Evolutionary conservation across 768 basidiomycete genomes (phyloP).

Genomic region (Suillus discolor): DNA sequence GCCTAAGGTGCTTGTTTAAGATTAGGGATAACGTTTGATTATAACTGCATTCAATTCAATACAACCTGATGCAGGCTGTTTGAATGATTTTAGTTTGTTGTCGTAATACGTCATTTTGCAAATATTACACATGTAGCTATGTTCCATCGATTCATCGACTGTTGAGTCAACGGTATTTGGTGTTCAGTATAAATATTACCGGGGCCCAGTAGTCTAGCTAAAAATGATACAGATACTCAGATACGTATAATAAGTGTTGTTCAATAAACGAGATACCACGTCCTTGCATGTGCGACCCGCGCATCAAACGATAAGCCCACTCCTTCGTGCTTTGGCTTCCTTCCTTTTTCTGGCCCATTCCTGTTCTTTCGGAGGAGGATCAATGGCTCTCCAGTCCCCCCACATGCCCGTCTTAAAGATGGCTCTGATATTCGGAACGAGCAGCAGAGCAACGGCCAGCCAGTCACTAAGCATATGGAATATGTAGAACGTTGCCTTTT

Average conservation of each 20-base stretch:
- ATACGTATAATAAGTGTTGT: neutral
- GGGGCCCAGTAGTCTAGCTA: neutral
- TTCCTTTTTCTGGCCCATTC: conserved; percentile 4
- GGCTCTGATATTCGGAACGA: conserved; percentile 32
- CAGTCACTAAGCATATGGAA: conserved; percentile 50
- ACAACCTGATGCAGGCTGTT: neutral
- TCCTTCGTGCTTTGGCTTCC: conserved; percentile 7
- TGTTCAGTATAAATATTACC: neutral
- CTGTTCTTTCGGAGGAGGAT: conserved; percentile 8
- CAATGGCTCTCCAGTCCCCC: conserved; percentile 21
- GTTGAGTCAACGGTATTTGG: neutral
- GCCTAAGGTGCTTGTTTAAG: neutral
- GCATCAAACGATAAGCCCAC: neutral
- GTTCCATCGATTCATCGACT: neutral
- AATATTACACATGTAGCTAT: neutral
- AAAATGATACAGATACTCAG: neutral
- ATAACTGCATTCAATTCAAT: neutral
- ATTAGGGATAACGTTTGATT: neutral
- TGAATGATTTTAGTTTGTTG: neutral
- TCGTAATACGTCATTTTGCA: neutral
- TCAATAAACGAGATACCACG: neutral
- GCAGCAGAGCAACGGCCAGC: conserved; percentile 33
- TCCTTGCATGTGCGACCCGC: neutral
- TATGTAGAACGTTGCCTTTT: conserved; percentile 45
- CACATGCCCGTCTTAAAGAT: conserved; percentile 31